Evolutionary conservation across 805 yeast species (phyloP), one percentile per base, ranked within the genome.

Genomic region (Yamadazyma nakazawae): DNA sequence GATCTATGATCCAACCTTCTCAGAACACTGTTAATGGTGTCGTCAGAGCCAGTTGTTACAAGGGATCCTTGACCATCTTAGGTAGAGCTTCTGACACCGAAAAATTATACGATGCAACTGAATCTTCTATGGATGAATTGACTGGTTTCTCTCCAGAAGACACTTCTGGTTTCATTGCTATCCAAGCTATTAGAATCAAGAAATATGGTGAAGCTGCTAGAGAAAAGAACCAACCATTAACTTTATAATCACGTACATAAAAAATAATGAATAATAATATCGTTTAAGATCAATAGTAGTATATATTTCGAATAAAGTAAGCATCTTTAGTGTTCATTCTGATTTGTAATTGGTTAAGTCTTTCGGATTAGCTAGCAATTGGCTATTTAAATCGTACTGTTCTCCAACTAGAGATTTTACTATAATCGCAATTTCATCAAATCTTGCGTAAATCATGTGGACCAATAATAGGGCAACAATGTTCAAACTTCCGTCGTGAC

Each of bases 91-190:
- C 97, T 21, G 85, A 85, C 54, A 90, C 98, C 51, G 99, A 94
- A 76, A 92, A 90, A 75, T 81, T 94, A 58, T 94, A 94, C 72
- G 97, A 94, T 68, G 96, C 96, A 55, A 89, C 97, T 46, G 97
- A 92, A 72, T 91, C 97, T 13, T 92, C 98, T 11, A 94, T 94
- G 99, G 99, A 94, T 72, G 99, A 94, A 75, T 83, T 94, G 63
- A 90, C 97, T 49, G 99, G 97, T 50, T 94, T 94, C 80, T 85
- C 88, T 61, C 99, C 99, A 54, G 90, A 87, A 68, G 98, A 92
- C 69, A 89, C 99, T 50, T 76, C 95, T 51, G 99, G 99, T 47
- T 94, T 94, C 81, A 94, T 94, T 71, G 88, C 96, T 57, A 96
- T 94, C 59, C 97, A 94, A 78, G 88, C 98, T 53, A 94, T 94